Percentiles rank a stretch among this genome's conserved stretches.
Evolutionary conservation across 192 early-diverging fungal species (phyloP).

Genomic region (Gaertneriomyces sp.): DNA sequence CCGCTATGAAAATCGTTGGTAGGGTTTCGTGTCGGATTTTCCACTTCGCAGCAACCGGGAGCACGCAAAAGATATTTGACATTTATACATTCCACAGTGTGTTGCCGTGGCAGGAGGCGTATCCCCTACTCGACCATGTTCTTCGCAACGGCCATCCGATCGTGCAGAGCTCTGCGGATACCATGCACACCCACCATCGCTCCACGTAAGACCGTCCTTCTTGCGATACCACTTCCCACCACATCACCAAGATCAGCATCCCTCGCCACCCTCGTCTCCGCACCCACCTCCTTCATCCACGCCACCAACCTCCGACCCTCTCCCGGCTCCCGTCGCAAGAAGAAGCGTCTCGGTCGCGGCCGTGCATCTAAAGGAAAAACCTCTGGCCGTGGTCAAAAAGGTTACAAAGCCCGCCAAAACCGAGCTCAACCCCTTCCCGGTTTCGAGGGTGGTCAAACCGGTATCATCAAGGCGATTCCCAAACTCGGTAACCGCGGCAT

Average conservation of each 20-base stretch:
- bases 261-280: conserved; percentile 6
- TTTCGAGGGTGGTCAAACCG: conserved; percentile 93
- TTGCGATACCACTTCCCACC: not conserved
- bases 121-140: not conserved
- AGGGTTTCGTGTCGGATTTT: too few relatives aligned
- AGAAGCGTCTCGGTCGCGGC: conserved; percentile 49
- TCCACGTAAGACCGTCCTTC: not conserved
- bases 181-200: not conserved
- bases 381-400: conserved; percentile 87
- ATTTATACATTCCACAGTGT: too few relatives aligned
- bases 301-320: conserved; percentile 34
- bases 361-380: conserved; percentile 89
- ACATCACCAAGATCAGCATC: not conserved
- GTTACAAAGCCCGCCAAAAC: conserved; percentile 76
- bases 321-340: conserved; percentile 29
- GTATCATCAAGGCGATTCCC: conserved; percentile 74
- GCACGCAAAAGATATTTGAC: too few relatives aligned
- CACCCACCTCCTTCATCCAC: conserved; percentile 27
- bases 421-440: conserved; percentile 73
- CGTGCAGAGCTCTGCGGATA: not conserved
- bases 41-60: too few relatives aligned
- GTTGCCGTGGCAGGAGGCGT: not conserved
- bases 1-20: too few relatives aligned
- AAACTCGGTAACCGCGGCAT: conserved; percentile 69
- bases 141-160: not conserved